These are phyloP conservation scores for Colletotrichum orchidophilum DNA, from an alignment of 2,329 filamentous ascomycete genomes.

Conservation along the genomic window DNA sequence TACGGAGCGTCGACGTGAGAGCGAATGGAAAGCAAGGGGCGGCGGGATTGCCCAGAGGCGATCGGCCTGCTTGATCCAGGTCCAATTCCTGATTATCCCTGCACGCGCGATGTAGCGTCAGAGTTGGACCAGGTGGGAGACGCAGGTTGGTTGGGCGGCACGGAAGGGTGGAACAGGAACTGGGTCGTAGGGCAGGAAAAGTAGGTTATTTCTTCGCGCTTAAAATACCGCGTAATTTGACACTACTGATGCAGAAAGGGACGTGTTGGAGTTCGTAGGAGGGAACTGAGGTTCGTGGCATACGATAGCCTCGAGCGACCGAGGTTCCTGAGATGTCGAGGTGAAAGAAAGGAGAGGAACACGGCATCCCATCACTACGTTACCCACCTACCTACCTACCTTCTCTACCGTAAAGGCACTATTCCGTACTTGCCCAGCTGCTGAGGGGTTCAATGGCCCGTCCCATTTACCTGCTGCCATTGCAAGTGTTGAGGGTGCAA, in stretches of 20 bases:
- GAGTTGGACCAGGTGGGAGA: slow-evolving; percentile 18
- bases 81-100: slow-evolving; percentile 34
- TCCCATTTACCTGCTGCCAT: slow-evolving; percentile 16
- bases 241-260: slow-evolving; percentile 14
- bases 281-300: neutral
- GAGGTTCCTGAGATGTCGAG: neutral
- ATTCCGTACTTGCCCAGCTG: neutral
- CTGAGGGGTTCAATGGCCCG: neutral
- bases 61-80: slow-evolving; percentile 32
- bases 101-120: slow-evolving; percentile 30
- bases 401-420: neutral
- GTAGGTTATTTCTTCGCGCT: slow-evolving; percentile 4
- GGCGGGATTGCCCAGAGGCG: slow-evolving; percentile 14
- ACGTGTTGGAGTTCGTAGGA: neutral
- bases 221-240: neutral
- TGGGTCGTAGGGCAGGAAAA: slow-evolving; percentile 27
- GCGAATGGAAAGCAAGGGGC: slow-evolving; percentile 23
- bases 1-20: slow-evolving; percentile 16
- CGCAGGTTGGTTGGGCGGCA: slow-evolving; percentile 21
- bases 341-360: neutral
- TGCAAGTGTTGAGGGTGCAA: slow-evolving; percentile 13
- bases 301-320: neutral
- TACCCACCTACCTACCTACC: neutral
- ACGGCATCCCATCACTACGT: neutral
- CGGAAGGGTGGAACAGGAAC: slow-evolving; percentile 15